phyloP scores from a whole-genome alignment of 2,329 filamentous ascomycete genomes.

The Calonectria ilicicola region DNA sequence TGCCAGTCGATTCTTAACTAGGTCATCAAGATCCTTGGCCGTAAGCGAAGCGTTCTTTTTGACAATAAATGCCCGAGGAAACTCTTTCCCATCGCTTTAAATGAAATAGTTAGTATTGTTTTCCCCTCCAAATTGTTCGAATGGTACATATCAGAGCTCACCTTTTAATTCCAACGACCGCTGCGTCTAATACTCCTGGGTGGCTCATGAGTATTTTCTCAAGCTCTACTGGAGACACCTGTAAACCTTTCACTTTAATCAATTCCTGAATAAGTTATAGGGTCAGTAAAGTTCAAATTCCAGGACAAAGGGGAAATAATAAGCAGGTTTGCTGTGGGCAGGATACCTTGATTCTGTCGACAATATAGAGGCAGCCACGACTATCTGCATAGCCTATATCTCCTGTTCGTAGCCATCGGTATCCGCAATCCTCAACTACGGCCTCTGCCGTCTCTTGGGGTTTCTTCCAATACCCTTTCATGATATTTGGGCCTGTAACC shows the following conservation, averaged over 20 bases:
- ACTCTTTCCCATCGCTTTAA: too few relatives aligned
- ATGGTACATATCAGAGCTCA: too few relatives aligned
- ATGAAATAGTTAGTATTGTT: too few relatives aligned
- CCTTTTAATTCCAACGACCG: not conserved
- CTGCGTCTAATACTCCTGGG: not conserved
- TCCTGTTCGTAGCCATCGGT: not conserved
- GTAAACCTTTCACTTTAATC: not conserved
- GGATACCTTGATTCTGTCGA: not conserved
- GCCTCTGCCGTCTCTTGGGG: not conserved
- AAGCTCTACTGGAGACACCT: not conserved
- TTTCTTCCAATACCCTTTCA: not conserved
- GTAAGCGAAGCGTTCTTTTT: too few relatives aligned
- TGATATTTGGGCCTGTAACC: not conserved
- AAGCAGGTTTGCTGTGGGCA: not conserved
- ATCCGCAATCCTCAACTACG: not conserved
- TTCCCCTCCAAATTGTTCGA: too few relatives aligned
- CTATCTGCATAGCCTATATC: not conserved
- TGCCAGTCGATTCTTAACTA: too few relatives aligned
- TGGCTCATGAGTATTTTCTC: not conserved
- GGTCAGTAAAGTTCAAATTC: not conserved
- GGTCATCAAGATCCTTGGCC: too few relatives aligned
- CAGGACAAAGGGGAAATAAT: too few relatives aligned
- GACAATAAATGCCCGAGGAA: too few relatives aligned
- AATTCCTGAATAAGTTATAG: not conserved
- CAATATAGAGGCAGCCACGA: not conserved